phyloP scores from a whole-genome alignment of 2,329 filamentous ascomycete genomes.

The Penicillium oxalicum region DNA sequence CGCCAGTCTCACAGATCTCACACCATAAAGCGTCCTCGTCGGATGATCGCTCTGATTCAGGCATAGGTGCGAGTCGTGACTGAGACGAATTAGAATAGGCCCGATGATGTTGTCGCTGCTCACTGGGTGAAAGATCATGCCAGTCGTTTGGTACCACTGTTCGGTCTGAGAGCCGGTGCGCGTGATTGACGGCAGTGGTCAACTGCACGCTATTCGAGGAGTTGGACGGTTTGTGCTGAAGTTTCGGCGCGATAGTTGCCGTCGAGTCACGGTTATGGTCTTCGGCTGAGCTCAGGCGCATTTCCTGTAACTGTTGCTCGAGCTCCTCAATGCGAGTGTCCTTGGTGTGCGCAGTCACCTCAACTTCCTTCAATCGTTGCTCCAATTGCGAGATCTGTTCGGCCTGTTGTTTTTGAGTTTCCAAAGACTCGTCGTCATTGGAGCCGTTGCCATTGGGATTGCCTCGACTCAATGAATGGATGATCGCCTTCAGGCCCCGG shows the following conservation, averaged over 20 bases:
- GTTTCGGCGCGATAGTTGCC: constrained; percentile 29
- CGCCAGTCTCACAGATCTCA: constrained; percentile 87
- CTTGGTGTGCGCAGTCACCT: constrained; percentile 66
- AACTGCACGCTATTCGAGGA: constrained; percentile 23
- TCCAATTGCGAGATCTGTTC: constrained; percentile 64
- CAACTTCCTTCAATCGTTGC: constrained; percentile 72
- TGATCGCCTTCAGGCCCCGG: constrained; percentile 91
- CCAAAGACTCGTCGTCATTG: constrained; percentile 24
- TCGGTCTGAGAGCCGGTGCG: constrained; percentile 38
- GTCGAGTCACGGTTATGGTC: constrained; percentile 33
- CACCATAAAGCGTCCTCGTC: constrained; percentile 79
- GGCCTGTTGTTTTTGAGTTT: constrained; percentile 39
- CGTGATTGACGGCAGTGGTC: constrained; percentile 26
- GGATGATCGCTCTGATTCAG: constrained; percentile 48
- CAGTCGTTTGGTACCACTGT: constrained; percentile 40
- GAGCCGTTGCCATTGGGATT: constrained; percentile 27
- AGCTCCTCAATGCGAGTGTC: constrained; percentile 72
- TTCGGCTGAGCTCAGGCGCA: constrained; percentile 24
- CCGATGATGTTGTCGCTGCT: constrained; percentile 23
- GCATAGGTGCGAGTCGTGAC: constrained; percentile 36
- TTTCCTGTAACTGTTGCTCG: constrained; percentile 64
- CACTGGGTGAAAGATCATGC: constrained; percentile 29
- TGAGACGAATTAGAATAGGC: constrained; percentile 24
- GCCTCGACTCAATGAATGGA: constrained; percentile 81
- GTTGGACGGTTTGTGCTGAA: constrained; percentile 30